Conservation (phyloP, 208 protist genomes). For the Leishmania gerbilli region DNA sequence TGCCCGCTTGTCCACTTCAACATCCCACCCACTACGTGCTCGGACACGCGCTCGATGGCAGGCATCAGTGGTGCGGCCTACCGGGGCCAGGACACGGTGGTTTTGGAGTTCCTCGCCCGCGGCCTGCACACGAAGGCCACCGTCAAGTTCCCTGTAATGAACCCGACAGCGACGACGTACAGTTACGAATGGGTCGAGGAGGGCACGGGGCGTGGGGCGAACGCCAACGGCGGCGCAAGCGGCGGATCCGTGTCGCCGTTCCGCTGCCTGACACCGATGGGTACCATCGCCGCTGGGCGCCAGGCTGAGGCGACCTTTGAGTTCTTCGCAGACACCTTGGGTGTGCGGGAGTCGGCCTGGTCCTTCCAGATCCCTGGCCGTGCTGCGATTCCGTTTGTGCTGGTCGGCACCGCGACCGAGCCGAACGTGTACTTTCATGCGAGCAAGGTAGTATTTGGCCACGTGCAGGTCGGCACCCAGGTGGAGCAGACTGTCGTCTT, state of each 20-base stretch:
- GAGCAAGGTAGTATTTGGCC: conserved; percentile 93
- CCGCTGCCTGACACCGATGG: conserved; percentile 84
- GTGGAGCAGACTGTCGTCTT: conserved; percentile 83
- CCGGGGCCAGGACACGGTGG: conserved; percentile 46
- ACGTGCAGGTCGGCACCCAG: conserved; percentile 82
- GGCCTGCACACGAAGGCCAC: conserved; percentile 92
- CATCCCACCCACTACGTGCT: conserved; percentile 66
- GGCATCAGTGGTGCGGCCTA: conserved; percentile 44
- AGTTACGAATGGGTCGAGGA: conserved; percentile 94
- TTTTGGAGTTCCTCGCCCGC: conserved; percentile 93
- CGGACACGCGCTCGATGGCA: conserved; percentile 75
- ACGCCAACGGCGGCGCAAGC: background rate
- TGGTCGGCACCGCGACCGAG: conserved; percentile 94
- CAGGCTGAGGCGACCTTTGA: conserved; percentile 96
- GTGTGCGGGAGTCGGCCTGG: conserved; percentile 91
- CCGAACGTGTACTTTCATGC: conserved; percentile 91
- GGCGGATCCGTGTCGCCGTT: conserved; percentile 71
- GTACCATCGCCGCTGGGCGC: conserved; percentile 85
- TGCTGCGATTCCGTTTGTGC: conserved; percentile 90
- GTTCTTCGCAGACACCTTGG: conserved; percentile 90
- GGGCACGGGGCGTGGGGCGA: conserved; percentile 5
- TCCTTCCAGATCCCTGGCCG: conserved; percentile 88
- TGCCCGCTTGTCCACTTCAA: conserved; percentile 98
- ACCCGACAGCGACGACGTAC: conserved; percentile 93
- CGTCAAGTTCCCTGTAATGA: conserved; percentile 94